Evolutionary conservation across 2,329 filamentous ascomycete species (phyloP), one percentile per base, ranked within the genome.

Genomic region (Penicillium brevicompactum): DNA sequence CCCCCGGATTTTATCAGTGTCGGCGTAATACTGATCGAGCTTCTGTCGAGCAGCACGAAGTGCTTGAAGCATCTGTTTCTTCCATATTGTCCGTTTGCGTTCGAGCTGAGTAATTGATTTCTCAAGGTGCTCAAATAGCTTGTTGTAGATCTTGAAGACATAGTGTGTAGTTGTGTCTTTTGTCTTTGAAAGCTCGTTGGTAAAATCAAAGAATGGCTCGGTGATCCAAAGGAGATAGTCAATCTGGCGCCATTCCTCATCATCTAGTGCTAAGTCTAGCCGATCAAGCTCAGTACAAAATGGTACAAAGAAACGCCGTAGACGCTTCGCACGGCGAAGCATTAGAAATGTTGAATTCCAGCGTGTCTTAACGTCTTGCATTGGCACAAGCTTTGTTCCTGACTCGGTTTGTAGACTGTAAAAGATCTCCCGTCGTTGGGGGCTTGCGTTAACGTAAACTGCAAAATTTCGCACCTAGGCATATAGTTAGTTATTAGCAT

Each of bases 171-270:
- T 43, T 5, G 14, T 18, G 22, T 43, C 41, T 24, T 14, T 4
- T 8, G 21, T 43, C 10, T 43, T 22, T 13, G 41, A 43, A 11
- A 43, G 10, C 9, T 24, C 7, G 6, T 4, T 24, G 11, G 21
- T 43, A 13, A 5, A 63, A 8, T 44, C 51, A 49, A 56, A 66
- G 49, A 66, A 66, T 3, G 49, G 58, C n/a, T 62, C 13, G 5
- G 50, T 62, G 38, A 66, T 64, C 7, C 10, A 57, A 1, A 58
- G 49, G 34, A 63, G 48, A 51, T 59, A 63, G n/a, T 60, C 50
- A 55, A 59, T 34, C 37, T 55, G 16, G 7, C 51, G 52, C 49
- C 18, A 58, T 50, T 58, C 49, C 5, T 55, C 24, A 1, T 24
- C 3, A 30, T 31, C 2, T 2, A 52, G 32, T 13, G 31, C 9